phyloP scores from a whole-genome alignment of 148 eudicot genomes.

The Camellia lanceoleosa region DNA sequence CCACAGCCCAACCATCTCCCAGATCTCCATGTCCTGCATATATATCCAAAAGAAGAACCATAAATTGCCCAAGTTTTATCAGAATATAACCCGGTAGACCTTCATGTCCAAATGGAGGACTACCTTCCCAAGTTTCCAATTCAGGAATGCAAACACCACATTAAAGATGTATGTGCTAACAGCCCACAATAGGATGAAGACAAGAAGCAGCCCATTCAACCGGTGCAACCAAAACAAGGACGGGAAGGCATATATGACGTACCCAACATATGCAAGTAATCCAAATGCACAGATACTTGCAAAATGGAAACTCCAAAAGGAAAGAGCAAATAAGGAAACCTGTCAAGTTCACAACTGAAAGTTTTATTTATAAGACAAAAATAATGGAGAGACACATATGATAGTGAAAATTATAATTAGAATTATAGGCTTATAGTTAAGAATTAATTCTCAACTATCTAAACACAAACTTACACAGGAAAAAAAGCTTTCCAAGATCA shows the following conservation, averaged over 20 bases:
- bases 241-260: slow-evolving; percentile 73
- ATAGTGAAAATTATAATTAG: background rate
- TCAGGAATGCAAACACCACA: slow-evolving; percentile 67
- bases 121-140: slow-evolving; percentile 76
- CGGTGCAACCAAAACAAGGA: slow-evolving; percentile 82
- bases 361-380: slow-evolving; percentile 16
- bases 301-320: slow-evolving; percentile 90
- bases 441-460: background rate
- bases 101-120: slow-evolving; percentile 5
- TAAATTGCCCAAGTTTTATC: background rate
- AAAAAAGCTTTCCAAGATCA: background rate
- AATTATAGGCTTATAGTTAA: background rate
- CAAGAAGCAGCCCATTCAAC: slow-evolving; percentile 80
- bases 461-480: background rate
- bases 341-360: slow-evolving; percentile 47
- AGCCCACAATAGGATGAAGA: slow-evolving; percentile 93
- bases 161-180: slow-evolving; percentile 80
- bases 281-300: slow-evolving; percentile 92
- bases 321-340: slow-evolving; percentile 82
- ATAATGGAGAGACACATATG: slow-evolving; percentile 1
- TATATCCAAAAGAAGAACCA: slow-evolving; percentile 7
- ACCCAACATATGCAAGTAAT: slow-evolving; percentile 88
- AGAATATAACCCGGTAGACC: background rate
- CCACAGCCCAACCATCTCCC: slow-evolving; percentile 97
- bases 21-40: slow-evolving; percentile 79